Evolutionary conservation across 371 early-diverging fungal species (phyloP).

Genomic region (Phascolomyces articulosus): DNA sequence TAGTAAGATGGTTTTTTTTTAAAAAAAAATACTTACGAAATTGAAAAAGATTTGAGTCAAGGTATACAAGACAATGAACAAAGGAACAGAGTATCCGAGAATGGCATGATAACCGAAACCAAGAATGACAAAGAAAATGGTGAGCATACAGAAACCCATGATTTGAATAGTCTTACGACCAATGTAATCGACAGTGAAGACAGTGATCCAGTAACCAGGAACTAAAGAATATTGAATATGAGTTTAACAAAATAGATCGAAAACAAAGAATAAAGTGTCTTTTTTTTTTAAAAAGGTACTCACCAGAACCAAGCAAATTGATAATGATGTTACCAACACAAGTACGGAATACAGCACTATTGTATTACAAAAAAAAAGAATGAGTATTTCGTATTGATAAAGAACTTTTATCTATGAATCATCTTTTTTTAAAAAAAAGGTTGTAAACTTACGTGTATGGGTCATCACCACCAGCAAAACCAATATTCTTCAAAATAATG

Average conservation of each 20-base stretch:
- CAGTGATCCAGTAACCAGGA: constrained; percentile 88
- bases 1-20: not conserved
- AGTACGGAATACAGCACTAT: constrained; percentile 50
- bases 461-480: constrained; percentile 60
- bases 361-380: not conserved
- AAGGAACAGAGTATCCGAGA: constrained; percentile 49
- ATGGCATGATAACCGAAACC: constrained; percentile 54
- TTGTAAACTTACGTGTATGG: constrained; percentile 43
- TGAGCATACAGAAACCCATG: constrained; percentile 63
- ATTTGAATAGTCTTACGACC: constrained; percentile 87
- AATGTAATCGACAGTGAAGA: constrained; percentile 78
- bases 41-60: constrained; percentile 89
- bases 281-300: not conserved
- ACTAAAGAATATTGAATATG: constrained; percentile 36
- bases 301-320: constrained; percentile 70
- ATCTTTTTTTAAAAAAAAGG: too few species aligned
- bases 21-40: constrained; percentile 45
- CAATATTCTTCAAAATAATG: constrained; percentile 67
- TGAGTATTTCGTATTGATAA: too few species aligned
- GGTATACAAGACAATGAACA: constrained; percentile 77
- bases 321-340: constrained; percentile 82
- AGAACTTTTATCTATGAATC: too few species aligned
- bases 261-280: not conserved
- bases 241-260: not conserved
- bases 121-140: constrained; percentile 48